Conservation (phyloP, 768 basidiomycete genomes). For the Lactifluus hygrophoroides region DNA sequence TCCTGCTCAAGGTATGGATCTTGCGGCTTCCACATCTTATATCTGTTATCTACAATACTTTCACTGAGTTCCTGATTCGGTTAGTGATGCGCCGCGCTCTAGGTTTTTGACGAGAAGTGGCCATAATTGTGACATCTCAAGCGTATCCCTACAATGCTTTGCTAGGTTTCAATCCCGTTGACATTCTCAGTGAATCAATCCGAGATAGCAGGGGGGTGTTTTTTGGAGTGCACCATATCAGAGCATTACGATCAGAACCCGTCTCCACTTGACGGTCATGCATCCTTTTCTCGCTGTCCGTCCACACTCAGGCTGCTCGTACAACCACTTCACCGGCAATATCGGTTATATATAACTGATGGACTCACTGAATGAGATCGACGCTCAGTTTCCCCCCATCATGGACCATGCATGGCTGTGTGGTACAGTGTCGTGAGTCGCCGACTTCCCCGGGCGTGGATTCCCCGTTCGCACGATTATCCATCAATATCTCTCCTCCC, state of each 20-base stretch:
- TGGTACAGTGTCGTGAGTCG: not conserved
- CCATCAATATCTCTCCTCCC: not conserved
- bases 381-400: not conserved
- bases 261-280: not conserved
- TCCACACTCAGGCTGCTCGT: not conserved
- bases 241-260: constrained; percentile 12
- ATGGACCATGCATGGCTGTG: not conserved
- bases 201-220: not conserved
- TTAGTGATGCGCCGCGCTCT: not conserved
- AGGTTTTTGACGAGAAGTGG: not conserved
- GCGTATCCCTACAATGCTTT: not conserved
- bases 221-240: constrained; percentile 6
- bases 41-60: not conserved
- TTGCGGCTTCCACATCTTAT: not conserved
- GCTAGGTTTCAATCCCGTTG: not conserved
- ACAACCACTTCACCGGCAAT: too few species aligned
- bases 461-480: not conserved
- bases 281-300: not conserved
- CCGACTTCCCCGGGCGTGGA: not conserved
- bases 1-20: not conserved
- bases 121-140: not conserved
- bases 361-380: not conserved
- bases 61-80: not conserved
- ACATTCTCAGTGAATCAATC: constrained; percentile 3
- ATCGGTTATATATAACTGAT: not conserved